Conservation (phyloP, 1,139 yeast species). For the Debaryomyces robertsiae region DNA sequence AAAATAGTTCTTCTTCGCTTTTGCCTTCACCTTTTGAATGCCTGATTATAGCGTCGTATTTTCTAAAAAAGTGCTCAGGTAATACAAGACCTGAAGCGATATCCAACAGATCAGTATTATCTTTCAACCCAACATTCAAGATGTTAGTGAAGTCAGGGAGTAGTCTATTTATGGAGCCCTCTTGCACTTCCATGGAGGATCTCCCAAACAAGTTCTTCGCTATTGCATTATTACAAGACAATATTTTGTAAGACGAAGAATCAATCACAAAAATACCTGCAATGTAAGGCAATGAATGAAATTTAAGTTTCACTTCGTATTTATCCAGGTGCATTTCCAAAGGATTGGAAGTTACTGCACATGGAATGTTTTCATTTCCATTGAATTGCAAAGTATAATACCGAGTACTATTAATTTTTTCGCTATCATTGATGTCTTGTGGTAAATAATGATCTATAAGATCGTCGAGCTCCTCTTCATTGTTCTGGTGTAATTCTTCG, state of each 20-base stretch:
- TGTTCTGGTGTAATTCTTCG: slow-evolving; percentile 21
- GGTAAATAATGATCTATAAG: slow-evolving; percentile 16
- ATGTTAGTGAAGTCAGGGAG: slow-evolving; percentile 68
- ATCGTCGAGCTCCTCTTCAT: slow-evolving; percentile 15
- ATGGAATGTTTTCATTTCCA: slow-evolving; percentile 54
- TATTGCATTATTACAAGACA: slow-evolving; percentile 77
- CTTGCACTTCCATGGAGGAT: slow-evolving; percentile 48
- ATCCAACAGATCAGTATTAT: slow-evolving; percentile 38
- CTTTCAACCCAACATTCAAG: slow-evolving; percentile 49
- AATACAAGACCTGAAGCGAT: slow-evolving; percentile 61
- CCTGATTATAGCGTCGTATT: slow-evolving; percentile 40
- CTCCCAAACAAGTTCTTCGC: slow-evolving; percentile 79
- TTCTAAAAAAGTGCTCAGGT: slow-evolving; percentile 88
- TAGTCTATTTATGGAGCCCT: slow-evolving; percentile 54
- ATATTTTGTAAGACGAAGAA: slow-evolving; percentile 44
- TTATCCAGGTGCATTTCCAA: slow-evolving; percentile 46
- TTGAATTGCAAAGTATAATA: slow-evolving; percentile 61
- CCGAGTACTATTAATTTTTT: slow-evolving; percentile 55
- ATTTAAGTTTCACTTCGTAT: slow-evolving; percentile 53
- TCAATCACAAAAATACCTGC: slow-evolving; percentile 84
- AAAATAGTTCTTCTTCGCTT: slow-evolving; percentile 47
- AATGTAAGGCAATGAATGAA: slow-evolving; percentile 80
- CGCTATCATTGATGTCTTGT: slow-evolving; percentile 41
- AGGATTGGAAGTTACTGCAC: slow-evolving; percentile 68
- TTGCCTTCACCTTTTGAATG: slow-evolving; percentile 15